These are phyloP conservation scores for Epithele typhae DNA, from an alignment of 768 basidiomycete species.

Conservation along the genomic window DNA sequence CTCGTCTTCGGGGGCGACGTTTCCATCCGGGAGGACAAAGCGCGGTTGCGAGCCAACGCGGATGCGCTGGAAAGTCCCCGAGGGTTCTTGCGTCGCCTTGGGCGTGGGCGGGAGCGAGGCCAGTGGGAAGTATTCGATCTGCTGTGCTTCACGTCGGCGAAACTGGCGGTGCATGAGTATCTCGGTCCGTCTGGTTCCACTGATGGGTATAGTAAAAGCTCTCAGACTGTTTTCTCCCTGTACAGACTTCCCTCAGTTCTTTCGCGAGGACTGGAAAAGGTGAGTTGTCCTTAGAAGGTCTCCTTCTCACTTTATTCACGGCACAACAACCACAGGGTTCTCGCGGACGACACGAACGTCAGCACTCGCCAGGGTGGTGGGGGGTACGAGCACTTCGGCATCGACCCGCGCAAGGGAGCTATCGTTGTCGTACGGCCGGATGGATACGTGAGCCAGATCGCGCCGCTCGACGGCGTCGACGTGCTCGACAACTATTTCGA, in stretches of 20 bases:
- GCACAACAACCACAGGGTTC: constrained; percentile 37
- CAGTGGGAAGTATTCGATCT: constrained; percentile 10
- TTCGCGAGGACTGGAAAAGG: constrained; percentile 58
- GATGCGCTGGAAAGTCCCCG: constrained; percentile 12
- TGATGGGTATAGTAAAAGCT: no score
- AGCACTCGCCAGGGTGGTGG: constrained; percentile 43
- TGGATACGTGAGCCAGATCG: constrained; percentile 58
- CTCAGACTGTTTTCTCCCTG: constrained; percentile 17
- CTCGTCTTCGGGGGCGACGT: constrained; percentile 42
- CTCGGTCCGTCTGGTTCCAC: constrained; percentile 21
- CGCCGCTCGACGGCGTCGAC: constrained; percentile 37
- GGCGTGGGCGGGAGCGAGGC: constrained; percentile 2
- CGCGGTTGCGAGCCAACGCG: constrained; percentile 16
- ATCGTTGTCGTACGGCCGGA: constrained; percentile 56
- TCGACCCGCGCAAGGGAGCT: constrained; percentile 37
- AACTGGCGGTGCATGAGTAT: constrained; percentile 6
- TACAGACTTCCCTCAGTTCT: constrained; percentile 39
- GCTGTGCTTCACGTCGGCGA: constrained; percentile 7
- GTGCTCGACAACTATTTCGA: constrained; percentile 43
- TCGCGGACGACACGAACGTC: constrained; percentile 53
- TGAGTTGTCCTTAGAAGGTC: constrained; percentile 22
- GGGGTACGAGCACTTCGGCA: constrained; percentile 53
- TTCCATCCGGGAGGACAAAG: constrained; percentile 16
- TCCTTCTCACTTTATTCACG: neutral
- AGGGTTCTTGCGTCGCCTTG: constrained; percentile 17